Conservation (phyloP, 2,329 filamentous ascomycete species). For the Purpureocillium lavendulum region DNA sequence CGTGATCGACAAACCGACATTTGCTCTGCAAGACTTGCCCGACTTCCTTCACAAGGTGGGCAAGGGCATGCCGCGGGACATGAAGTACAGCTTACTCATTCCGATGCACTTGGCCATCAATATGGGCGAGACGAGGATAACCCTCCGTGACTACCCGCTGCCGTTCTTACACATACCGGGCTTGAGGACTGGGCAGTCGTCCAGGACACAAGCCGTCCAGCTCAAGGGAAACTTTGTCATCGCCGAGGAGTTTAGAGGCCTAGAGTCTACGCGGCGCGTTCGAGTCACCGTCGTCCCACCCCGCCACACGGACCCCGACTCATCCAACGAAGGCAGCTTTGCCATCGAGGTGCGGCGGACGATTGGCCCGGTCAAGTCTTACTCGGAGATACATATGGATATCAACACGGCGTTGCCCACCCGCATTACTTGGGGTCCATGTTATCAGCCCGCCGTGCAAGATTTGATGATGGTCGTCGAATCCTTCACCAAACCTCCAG, state of each 20-base stretch:
- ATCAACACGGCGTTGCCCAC: conserved; percentile 92
- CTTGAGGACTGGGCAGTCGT: conserved; percentile 70
- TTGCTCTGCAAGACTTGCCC: conserved; percentile 72
- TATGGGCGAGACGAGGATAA: conserved; percentile 83
- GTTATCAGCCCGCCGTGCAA: conserved; percentile 94
- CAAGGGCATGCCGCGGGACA: conserved; percentile 93
- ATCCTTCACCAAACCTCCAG: conserved; percentile 89
- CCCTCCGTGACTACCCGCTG: conserved; percentile 85
- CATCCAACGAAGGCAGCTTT: conserved; percentile 56
- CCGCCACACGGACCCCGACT: conserved; percentile 42
- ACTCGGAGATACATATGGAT: conserved; percentile 83
- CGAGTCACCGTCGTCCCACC: conserved; percentile 79
- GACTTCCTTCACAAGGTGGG: conserved; percentile 81
- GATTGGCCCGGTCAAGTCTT: conserved; percentile 91
- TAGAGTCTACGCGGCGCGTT: conserved; percentile 71
- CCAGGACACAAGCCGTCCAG: conserved; percentile 71
- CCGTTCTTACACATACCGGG: conserved; percentile 85
- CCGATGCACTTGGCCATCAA: conserved; percentile 85
- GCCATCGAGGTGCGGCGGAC: conserved; percentile 82
- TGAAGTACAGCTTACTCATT: conserved; percentile 80
- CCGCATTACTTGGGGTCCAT: conserved; percentile 92
- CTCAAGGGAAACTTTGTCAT: conserved; percentile 89
- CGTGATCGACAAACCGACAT: conserved; percentile 84
- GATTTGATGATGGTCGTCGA: conserved; percentile 99
- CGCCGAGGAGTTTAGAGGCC: conserved; percentile 81